Evolutionary conservation across 2,329 filamentous ascomycete genomes (phyloP).

Genomic region (Botryotinia convoluta): DNA sequence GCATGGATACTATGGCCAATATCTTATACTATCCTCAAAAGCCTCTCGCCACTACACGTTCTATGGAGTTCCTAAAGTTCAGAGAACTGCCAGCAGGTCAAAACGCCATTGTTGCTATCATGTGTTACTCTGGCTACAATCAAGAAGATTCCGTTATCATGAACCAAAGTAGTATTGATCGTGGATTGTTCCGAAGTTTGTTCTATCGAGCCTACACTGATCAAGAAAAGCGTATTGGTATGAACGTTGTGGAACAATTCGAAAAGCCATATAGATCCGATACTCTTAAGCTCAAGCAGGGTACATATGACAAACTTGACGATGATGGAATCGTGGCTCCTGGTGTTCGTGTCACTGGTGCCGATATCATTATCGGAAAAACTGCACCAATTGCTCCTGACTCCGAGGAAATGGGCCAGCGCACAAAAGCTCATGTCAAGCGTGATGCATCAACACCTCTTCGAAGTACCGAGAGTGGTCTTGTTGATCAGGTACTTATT

Average conservation of each 20-base stretch:
- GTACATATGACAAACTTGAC: constrained; percentile 96
- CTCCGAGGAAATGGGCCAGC: constrained; percentile 87
- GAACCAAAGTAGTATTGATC: constrained; percentile 99
- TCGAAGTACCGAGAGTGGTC: constrained; percentile 93
- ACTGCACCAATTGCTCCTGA: constrained; percentile 93
- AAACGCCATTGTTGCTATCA: constrained; percentile 97
- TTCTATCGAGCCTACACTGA: constrained; percentile 98
- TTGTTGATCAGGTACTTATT: constrained; percentile 88
- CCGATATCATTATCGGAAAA: constrained; percentile 99
- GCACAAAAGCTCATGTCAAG: constrained; percentile 86
- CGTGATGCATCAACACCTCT: constrained; percentile 94
- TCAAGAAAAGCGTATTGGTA: constrained; percentile 91
- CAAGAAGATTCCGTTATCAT: constrained; percentile 99
- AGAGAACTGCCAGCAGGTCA: constrained; percentile 94
- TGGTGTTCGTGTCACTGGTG: constrained; percentile 90
- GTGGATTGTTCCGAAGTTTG: constrained; percentile 92
- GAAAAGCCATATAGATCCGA: constrained; percentile 90
- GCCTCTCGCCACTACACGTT: constrained; percentile 89
- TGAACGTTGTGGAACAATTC: constrained; percentile 89
- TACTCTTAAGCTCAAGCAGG: constrained; percentile 88
- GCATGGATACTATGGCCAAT: constrained; percentile 99
- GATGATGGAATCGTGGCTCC: constrained; percentile 94
- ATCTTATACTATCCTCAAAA: constrained; percentile 99
- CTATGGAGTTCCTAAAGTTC: constrained; percentile 99
- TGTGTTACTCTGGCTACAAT: constrained; percentile 97